A percentile compares a stretch with the other conserved stretches of the same genome.
These are phyloP conservation scores for Ustilago esculenta DNA, from an alignment of 1,284 basidiomycete genomes.

Conservation along the genomic window DNA sequence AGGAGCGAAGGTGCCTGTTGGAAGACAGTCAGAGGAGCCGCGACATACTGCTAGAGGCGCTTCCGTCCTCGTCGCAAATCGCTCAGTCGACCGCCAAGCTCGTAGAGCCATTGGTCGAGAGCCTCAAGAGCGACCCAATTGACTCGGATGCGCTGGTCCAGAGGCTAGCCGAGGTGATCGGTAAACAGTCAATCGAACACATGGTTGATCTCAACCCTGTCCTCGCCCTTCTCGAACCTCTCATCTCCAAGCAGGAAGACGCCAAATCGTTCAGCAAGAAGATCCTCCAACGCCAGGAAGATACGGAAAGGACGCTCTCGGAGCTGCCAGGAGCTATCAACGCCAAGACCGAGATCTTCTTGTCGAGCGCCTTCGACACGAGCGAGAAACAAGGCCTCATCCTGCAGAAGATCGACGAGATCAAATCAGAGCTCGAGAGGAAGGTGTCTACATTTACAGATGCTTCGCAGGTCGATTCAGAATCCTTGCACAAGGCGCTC, in stretches of 20 bases:
- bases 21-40: conserved; percentile 26
- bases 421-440: conserved; percentile 14
- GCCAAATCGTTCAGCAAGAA: conserved; percentile 26
- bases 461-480: neutral
- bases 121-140: conserved; percentile 46
- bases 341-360: conserved; percentile 58
- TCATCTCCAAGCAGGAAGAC: conserved; percentile 56
- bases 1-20: conserved; percentile 21
- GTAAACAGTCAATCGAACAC: conserved; percentile 55
- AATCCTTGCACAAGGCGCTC: conserved; percentile 11
- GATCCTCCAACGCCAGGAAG: conserved; percentile 51
- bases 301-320: conserved; percentile 46
- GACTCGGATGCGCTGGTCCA: conserved; percentile 45
- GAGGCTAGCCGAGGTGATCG: conserved; percentile 42
- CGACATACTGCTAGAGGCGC: conserved; percentile 7
- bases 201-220: conserved; percentile 56
- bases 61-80: conserved; percentile 19
- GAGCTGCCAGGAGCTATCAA: conserved; percentile 55
- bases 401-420: conserved; percentile 19
- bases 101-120: conserved; percentile 36
- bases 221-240: conserved; percentile 54
- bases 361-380: conserved; percentile 27
- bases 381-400: conserved; percentile 19
- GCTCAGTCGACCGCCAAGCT: conserved; percentile 39
- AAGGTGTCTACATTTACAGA: neutral